phyloP scores from a whole-genome alignment of 345 rosid species.

The Raphanus sativus region DNA sequence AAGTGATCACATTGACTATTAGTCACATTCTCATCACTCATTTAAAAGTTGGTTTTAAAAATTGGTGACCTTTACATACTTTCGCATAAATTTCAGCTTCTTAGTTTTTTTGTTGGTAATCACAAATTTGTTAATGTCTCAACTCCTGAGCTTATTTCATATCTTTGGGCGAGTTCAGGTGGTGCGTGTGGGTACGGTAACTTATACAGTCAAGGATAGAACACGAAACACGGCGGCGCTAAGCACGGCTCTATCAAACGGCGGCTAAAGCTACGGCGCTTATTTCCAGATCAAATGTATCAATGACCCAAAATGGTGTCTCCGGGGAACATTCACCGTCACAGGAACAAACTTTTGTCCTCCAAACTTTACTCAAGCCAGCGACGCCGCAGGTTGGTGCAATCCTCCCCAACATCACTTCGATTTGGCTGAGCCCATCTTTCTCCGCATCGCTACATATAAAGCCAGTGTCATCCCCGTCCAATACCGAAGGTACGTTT shows the following conservation, averaged over 20 bases:
- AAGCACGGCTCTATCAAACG: conserved; percentile 77
- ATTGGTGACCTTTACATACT: background rate
- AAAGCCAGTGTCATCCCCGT: conserved; percentile 79
- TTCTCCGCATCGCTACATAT: conserved; percentile 74
- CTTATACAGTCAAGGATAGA: conserved; percentile 72
- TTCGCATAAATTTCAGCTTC: background rate
- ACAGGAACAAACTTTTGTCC: conserved; percentile 88
- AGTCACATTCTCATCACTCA: background rate
- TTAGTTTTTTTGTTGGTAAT: too few relatives aligned
- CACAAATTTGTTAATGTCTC: background rate
- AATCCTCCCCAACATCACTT: conserved; percentile 54
- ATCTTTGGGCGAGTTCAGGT: conserved; percentile 39
- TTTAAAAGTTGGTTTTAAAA: background rate
- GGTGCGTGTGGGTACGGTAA: conserved; percentile 87
- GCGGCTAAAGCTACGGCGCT: conserved; percentile 71
- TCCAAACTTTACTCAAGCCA: conserved; percentile 68
- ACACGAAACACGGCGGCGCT: conserved; percentile 75
- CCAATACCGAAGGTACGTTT: conserved; percentile 57
- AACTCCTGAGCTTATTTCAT: background rate
- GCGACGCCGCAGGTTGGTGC: conserved; percentile 79
- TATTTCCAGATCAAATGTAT: conserved; percentile 65
- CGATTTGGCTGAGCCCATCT: conserved; percentile 58
- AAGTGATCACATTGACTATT: background rate
- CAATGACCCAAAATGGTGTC: conserved; percentile 65
- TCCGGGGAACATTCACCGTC: conserved; percentile 54